phyloP scores from a whole-genome alignment of 2,329 filamentous ascomycete species.

The Fusarium miscanthi region DNA sequence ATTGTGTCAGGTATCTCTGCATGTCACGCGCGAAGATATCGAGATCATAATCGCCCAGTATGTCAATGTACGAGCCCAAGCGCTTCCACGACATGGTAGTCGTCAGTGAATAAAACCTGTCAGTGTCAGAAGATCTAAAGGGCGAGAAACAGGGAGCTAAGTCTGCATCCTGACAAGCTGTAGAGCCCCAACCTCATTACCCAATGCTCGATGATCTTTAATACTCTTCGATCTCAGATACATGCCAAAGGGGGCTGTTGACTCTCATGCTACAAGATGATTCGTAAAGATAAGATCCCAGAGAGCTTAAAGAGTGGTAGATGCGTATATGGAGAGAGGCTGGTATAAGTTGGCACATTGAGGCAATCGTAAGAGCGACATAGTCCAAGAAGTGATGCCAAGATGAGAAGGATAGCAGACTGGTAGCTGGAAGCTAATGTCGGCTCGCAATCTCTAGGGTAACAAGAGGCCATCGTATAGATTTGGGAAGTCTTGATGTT shows the following conservation, averaged over 20 bases:
- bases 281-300: background rate
- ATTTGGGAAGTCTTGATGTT: background rate
- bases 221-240: background rate
- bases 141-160: background rate
- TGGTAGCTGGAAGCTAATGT: background rate
- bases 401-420: background rate
- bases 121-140: background rate
- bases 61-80: background rate
- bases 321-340: rapidly evolving
- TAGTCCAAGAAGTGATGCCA: background rate
- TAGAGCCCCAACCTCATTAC: background rate
- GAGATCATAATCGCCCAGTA: background rate
- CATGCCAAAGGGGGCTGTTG: constrained; percentile 9
- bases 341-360: background rate
- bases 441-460: background rate
- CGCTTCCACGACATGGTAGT: background rate
- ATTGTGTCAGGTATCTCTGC: background rate
- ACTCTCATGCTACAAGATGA: background rate
- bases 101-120: background rate
- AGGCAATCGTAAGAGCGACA: background rate
- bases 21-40: background rate
- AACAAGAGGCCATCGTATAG: background rate
- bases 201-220: background rate
- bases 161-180: background rate
- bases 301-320: background rate